Conservation (phyloP, 2,329 filamentous ascomycete genomes). For the Stromatinia cepivora region DNA sequence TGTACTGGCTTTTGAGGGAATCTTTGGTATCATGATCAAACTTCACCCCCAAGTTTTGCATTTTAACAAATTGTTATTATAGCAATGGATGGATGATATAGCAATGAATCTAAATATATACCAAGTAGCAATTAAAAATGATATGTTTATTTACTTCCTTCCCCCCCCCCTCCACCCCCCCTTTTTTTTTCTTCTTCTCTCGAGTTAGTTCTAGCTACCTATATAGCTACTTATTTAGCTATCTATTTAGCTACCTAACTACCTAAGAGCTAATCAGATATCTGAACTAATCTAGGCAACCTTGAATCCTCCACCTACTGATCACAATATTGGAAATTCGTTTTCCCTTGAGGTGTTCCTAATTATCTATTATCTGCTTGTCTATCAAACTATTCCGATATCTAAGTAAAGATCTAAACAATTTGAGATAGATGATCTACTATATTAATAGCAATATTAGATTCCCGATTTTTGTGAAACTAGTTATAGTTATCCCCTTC, state of each 20-base stretch:
- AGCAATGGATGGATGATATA: not conserved
- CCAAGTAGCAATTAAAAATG: not conserved
- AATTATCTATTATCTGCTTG: not conserved
- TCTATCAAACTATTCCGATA: not conserved
- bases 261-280: not conserved
- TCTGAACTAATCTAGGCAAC: not conserved
- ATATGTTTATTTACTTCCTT: not conserved
- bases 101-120: not conserved
- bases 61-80: conserved; percentile 8
- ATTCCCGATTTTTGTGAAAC: not conserved
- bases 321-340: not conserved
- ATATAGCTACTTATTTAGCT: not conserved
- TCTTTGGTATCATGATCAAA: conserved; percentile 6
- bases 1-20: not conserved
- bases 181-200: not conserved
- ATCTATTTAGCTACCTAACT: not conserved
- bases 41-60: not conserved
- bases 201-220: not conserved
- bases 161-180: not conserved
- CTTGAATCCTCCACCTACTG: not conserved
- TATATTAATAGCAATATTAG: not conserved
- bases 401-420: not conserved
- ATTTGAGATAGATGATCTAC: not conserved
- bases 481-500: not conserved
- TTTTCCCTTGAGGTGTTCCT: not conserved